These are phyloP conservation scores for Hordeum pubiflorum DNA, from an alignment of 202 grass and related monocot species.

Conservation along the genomic window DNA sequence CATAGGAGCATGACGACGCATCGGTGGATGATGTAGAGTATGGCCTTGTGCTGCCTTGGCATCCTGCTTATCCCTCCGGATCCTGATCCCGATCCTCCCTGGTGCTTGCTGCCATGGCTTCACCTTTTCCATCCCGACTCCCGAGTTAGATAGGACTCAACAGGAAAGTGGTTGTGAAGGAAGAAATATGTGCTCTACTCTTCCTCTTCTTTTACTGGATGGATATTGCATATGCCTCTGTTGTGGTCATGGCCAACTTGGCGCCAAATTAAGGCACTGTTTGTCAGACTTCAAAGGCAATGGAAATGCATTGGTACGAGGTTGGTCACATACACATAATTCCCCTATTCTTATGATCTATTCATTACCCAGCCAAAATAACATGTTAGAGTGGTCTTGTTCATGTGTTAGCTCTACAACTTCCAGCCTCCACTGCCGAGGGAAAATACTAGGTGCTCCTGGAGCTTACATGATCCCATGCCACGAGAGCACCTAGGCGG, in stretches of 20 bases:
- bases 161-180: background rate
- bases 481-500: no score
- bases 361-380: no score
- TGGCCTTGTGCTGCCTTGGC: constrained; percentile 41
- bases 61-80: constrained; percentile 14
- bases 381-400: no score
- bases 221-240: constrained; percentile 14
- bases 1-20: constrained; percentile 45
- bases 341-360: no score
- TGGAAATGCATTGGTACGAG: no score
- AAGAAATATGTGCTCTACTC: background rate
- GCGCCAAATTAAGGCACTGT: no score
- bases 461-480: no score
- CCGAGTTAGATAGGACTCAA: background rate
- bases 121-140: constrained; percentile 16
- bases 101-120: constrained; percentile 29
- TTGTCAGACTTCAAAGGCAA: no score
- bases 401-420: no score
- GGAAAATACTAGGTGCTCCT: no score
- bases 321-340: no score
- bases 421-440: no score
- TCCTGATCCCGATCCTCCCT: background rate
- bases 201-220: background rate
- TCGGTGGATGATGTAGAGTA: constrained; percentile 41
- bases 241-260: background rate